phyloP scores from a whole-genome alignment of 805 yeast genomes.

The Tetrapisispora phaffii region DNA sequence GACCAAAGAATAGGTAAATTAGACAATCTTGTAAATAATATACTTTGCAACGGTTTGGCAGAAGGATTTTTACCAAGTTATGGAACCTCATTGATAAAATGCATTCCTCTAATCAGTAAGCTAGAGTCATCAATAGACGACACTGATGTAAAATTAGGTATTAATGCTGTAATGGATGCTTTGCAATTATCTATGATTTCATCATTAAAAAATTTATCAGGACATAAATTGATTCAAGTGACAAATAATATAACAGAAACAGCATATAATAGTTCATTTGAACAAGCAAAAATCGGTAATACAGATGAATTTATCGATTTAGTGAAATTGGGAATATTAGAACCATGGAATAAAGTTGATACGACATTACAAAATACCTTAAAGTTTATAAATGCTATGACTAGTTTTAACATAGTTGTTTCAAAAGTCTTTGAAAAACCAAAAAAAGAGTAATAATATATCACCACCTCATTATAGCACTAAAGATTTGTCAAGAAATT shows the following conservation, averaged over 20 bases:
- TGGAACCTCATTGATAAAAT: slow-evolving; percentile 19
- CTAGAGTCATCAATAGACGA: neutral
- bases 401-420: slow-evolving; percentile 16
- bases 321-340: slow-evolving; percentile 11
- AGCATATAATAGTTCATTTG: slow-evolving; percentile 6
- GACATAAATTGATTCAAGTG: slow-evolving; percentile 9
- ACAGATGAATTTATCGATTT: neutral
- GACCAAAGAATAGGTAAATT: slow-evolving; percentile 20
- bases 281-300: slow-evolving; percentile 7
- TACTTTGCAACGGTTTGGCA: slow-evolving; percentile 19
- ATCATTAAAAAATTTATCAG: slow-evolving; percentile 14
- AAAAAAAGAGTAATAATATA: slow-evolving; percentile 4
- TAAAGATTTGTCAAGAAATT: no score
- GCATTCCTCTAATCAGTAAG: slow-evolving; percentile 7
- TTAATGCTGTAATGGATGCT: slow-evolving; percentile 9
- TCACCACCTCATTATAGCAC: neutral
- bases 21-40: slow-evolving; percentile 23
- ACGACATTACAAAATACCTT: slow-evolving; percentile 10
- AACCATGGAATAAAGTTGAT: slow-evolving; percentile 23
- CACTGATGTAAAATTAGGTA: slow-evolving; percentile 7
- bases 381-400: slow-evolving; percentile 11
- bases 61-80: slow-evolving; percentile 22
- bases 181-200: slow-evolving; percentile 14
- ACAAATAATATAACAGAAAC: slow-evolving; percentile 12
- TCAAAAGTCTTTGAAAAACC: slow-evolving; percentile 20